Evolutionary conservation across 1,139 yeast genomes (phyloP), one percentile per base, ranked within the genome.

Genomic region (Ogataea hybrid): DNA sequence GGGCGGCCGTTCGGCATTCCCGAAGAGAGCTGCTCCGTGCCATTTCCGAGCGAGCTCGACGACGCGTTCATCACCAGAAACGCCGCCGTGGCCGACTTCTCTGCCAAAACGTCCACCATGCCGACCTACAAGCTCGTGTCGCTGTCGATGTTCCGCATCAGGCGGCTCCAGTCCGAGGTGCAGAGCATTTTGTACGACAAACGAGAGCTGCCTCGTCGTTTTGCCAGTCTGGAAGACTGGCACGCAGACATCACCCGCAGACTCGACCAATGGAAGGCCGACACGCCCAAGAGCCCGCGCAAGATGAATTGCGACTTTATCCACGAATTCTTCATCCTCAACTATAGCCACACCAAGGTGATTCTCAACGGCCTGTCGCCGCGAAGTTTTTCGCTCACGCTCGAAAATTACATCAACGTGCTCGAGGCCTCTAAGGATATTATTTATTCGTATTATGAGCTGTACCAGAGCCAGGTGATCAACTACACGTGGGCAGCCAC

Each of bases 401-500:
- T 66, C 4, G 69, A 70, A 9, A 86, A 86, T 39, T 76, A 77
- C 50, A 53, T 69, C 22, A 71, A 74, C 34, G 77, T 86, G n/a
- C 73, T 77, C 14, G 78, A 75, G 22, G 77, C 90, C 1, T 77
- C 94, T 1, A 76, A 75, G 51, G 81, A 81, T 34, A 74, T 87
- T 31, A 81, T 88, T 42, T 68, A 71, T 34, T 74, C 80, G 32
- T 89, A 86, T 59, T 67, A 74, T 35, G 76, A 73, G 39, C 65
- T 88, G 32, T 76, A 76, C 50, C 63, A 67, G 16, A 71, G 71
- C 25, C 77, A 77, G 52, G 70, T 77, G 35, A 73, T 88, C 48
- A 88, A 88, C 60, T 89, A 85, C 63, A 87, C 96, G 0, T 89
- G 96, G 96, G 92, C 90, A 1, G 95, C 95, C 0, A 92, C 88